Conservation (phyloP, 805 yeast genomes). For the Wickerhamiella azymoides region DNA sequence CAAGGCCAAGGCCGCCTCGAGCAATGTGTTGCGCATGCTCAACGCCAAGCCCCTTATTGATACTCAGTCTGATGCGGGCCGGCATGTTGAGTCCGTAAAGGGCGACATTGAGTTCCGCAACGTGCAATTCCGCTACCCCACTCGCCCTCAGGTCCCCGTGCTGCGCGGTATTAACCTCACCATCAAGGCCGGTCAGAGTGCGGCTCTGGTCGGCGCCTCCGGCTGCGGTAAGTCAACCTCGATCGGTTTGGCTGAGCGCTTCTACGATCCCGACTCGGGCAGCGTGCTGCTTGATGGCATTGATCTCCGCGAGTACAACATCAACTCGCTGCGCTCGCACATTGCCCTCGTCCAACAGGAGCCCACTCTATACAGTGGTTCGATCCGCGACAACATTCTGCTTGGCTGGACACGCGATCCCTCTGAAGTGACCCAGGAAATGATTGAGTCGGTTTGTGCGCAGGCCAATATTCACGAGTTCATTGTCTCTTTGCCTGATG, state of each 20-base stretch:
- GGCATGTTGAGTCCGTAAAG: constrained; percentile 20
- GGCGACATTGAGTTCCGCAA: constrained; percentile 46
- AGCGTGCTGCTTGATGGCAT: constrained; percentile 33
- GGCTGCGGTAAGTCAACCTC: constrained; percentile 52
- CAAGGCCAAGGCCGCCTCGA: constrained; percentile 28
- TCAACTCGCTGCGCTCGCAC: constrained; percentile 31
- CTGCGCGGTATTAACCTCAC: constrained; percentile 37
- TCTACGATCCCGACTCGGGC: constrained; percentile 32
- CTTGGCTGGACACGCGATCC: constrained; percentile 16
- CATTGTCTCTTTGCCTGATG: constrained; percentile 35
- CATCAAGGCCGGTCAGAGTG: constrained; percentile 36
- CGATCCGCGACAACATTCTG: constrained; percentile 34
- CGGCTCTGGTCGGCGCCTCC: constrained; percentile 56
- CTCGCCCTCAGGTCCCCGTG: constrained; percentile 38
- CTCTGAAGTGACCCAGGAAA: constrained; percentile 23
- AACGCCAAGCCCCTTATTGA: constrained; percentile 25
- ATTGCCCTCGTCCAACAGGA: constrained; percentile 45
- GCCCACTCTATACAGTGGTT: constrained; percentile 35
- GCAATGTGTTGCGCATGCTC: constrained; percentile 23
- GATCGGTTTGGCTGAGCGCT: constrained; percentile 29
- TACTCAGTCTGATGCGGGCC: constrained; percentile 22
- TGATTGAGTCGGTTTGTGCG: constrained; percentile 29
- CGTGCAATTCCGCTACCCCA: constrained; percentile 53
- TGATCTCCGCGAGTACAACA: constrained; percentile 31
- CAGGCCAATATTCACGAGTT: constrained; percentile 39